phyloP scores from a whole-genome alignment of 2,329 filamentous ascomycete species.

The Neopestalotiopsis sp. region DNA sequence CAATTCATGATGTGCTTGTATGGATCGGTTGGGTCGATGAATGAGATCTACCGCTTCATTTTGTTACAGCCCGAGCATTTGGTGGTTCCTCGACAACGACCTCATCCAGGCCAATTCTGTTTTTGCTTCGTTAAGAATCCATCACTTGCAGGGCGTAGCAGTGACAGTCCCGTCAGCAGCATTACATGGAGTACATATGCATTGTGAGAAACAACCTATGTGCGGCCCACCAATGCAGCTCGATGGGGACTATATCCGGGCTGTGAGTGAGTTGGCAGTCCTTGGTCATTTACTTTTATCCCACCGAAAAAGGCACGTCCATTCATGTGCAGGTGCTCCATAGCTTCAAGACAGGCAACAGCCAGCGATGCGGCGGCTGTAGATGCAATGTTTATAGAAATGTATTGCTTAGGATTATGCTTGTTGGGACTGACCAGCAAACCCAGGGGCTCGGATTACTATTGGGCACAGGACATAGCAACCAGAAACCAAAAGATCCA shows the following conservation, averaged over 20 bases:
- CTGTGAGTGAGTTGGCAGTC: conserved; percentile 11
- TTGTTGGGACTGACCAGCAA: background rate
- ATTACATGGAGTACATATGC: background rate
- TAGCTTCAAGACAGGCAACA: background rate
- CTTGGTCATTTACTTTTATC: background rate
- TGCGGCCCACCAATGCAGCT: conserved; percentile 7
- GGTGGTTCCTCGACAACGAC: background rate
- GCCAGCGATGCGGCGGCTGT: background rate
- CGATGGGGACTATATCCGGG: background rate
- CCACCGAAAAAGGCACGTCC: background rate
- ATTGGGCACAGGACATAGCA: too few relatives aligned
- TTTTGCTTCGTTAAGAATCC: background rate
- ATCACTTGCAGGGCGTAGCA: background rate
- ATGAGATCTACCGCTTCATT: background rate
- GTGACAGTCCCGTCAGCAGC: background rate
- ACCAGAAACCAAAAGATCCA: too few relatives aligned
- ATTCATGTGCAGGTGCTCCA: background rate
- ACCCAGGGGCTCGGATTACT: too few relatives aligned
- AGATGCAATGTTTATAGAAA: background rate
- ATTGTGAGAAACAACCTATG: background rate
- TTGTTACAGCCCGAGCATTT: background rate
- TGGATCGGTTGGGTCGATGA: background rate
- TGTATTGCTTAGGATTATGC: background rate
- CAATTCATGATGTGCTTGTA: too few relatives aligned
- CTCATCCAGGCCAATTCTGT: background rate